A percentile compares a stretch with the other conserved stretches of the same genome.
Conservation (phyloP, 495 filamentous ascomycete genomes). For the Choiromyces venosus region DNA sequence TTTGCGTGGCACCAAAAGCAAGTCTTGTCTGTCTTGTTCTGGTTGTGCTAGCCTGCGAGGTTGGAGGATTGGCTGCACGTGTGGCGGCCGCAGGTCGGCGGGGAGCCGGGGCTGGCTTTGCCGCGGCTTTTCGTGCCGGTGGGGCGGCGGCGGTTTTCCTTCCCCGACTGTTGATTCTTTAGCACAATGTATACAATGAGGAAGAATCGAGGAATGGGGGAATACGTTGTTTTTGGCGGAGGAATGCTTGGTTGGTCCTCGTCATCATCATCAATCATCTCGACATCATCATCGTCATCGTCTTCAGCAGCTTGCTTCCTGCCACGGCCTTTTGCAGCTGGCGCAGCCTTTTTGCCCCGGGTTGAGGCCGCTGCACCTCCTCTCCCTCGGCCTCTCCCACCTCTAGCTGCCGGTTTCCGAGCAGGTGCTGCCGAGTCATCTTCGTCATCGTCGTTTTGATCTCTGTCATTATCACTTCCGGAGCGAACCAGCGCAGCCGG, state of each 20-base stretch:
- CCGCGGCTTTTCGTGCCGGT: conserved; percentile 45
- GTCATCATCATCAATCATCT: conserved; percentile 52
- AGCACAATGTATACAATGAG: conserved; percentile 39
- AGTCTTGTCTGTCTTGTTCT: conserved; percentile 61
- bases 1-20: conserved; percentile 56
- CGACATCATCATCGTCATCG: conserved; percentile 51
- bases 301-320: conserved; percentile 55
- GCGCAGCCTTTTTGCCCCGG: conserved; percentile 46
- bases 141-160: conserved; percentile 47
- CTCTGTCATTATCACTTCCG: conserved; percentile 48
- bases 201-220: conserved; percentile 33
- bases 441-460: conserved; percentile 37
- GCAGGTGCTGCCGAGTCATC: conserved; percentile 37
- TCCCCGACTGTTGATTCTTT: conserved; percentile 39
- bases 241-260: conserved; percentile 57
- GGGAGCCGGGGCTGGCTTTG: conserved; percentile 44
- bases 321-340: conserved; percentile 47
- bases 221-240: conserved; percentile 47
- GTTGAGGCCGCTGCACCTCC: conserved; percentile 47
- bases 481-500: conserved; percentile 58
- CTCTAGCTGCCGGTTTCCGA: conserved; percentile 42
- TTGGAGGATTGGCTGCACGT: conserved; percentile 5
- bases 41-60: conserved; percentile 27
- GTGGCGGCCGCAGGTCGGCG: conserved; percentile 45
- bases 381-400: conserved; percentile 30